phyloP scores from a whole-genome alignment of 108 stramenopile genomes.

The Cylindrotheca fusiformis region DNA sequence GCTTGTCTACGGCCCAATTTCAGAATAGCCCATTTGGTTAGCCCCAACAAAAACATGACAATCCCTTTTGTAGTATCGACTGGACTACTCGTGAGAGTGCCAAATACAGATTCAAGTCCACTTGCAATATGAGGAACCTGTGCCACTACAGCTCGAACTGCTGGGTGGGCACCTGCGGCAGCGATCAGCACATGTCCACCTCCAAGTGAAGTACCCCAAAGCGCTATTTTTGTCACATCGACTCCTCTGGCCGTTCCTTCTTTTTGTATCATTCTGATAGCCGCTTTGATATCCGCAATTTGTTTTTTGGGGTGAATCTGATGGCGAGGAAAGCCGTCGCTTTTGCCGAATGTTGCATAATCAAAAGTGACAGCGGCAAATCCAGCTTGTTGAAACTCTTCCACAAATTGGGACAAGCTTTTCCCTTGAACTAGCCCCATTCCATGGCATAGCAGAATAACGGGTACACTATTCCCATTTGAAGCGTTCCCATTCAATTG shows the following conservation, averaged over 20 bases:
- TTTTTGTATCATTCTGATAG: constrained; percentile 2
- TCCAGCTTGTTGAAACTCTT: constrained; percentile 15
- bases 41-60: constrained; percentile 2
- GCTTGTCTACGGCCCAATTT: neutral
- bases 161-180: constrained; percentile 5
- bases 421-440: constrained; percentile 28
- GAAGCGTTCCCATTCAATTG: neutral
- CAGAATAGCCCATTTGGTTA: neutral
- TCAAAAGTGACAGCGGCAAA: constrained; percentile 34
- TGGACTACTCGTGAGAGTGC: constrained; percentile 8
- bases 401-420: constrained; percentile 6
- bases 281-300: constrained; percentile 19
- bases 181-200: constrained; percentile 29
- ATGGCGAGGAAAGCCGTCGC: constrained; percentile 22
- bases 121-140: constrained; percentile 20
- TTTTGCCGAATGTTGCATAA: constrained; percentile 30
- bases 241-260: neutral
- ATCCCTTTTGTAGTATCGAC: neutral
- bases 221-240: constrained; percentile 15
- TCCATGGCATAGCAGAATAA: constrained; percentile 27
- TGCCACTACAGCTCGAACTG: constrained; percentile 21
- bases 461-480: neutral
- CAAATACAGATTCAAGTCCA: constrained; percentile 14
- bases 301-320: constrained; percentile 8
- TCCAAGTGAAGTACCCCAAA: constrained; percentile 33